Conservation (phyloP, 495 filamentous ascomycete genomes). For the Penicillium parvum region DNA sequence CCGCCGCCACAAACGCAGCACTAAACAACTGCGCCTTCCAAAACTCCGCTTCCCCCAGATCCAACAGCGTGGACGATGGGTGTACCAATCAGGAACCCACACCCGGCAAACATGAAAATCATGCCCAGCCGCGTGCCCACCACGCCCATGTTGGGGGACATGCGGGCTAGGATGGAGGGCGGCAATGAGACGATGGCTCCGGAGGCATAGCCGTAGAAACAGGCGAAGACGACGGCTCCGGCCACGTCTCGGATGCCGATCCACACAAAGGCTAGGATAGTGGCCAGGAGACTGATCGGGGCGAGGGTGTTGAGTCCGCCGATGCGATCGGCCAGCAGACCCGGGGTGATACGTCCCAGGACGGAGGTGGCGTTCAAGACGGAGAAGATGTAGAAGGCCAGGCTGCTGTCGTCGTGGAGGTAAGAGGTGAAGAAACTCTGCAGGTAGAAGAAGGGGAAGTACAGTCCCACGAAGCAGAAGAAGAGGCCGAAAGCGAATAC, state of each 20-base stretch:
- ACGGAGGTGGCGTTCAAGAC: constrained; percentile 45
- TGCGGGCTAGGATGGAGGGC: constrained; percentile 20
- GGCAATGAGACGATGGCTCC: constrained; percentile 36
- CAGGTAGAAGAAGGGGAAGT: constrained; percentile 44
- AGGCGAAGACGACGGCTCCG: constrained; percentile 33
- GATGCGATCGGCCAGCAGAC: constrained; percentile 35
- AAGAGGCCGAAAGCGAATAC: constrained; percentile 26
- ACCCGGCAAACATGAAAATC: constrained; percentile 42
- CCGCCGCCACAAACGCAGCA: background rate
- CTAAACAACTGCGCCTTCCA: background rate
- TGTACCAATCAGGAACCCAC: constrained; percentile 56
- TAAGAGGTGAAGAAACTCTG: constrained; percentile 19
- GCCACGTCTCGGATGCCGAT: constrained; percentile 26
- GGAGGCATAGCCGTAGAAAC: constrained; percentile 40
- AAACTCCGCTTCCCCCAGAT: background rate
- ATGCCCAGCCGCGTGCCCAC: constrained; percentile 62
- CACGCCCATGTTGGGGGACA: constrained; percentile 39
- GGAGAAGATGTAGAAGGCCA: constrained; percentile 44
- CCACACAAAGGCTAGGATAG: constrained; percentile 34
- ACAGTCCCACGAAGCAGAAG: constrained; percentile 34
- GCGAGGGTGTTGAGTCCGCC: constrained; percentile 35
- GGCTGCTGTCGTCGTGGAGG: constrained; percentile 12
- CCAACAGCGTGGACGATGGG: constrained; percentile 53
- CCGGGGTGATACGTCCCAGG: constrained; percentile 42
- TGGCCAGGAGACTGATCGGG: constrained; percentile 22